Conservation (phyloP, 805 yeast species). For the Wickerhamiella spandovensis region DNA sequence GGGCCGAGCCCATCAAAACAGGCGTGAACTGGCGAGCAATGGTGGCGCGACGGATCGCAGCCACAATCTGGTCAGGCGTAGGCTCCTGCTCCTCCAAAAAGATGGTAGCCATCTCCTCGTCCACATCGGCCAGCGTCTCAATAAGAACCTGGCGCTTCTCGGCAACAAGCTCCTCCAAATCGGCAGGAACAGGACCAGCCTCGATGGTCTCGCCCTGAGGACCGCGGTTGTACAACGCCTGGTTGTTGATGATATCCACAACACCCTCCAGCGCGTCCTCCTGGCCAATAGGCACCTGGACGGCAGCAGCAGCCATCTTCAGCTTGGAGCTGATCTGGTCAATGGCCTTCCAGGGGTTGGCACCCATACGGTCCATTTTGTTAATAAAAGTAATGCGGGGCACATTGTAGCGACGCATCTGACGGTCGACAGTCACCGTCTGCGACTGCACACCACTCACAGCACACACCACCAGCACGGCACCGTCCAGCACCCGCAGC, state of each 20-base stretch:
- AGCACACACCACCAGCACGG: conserved; percentile 95
- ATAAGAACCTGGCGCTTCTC: conserved; percentile 78
- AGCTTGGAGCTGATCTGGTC: conserved; percentile 80
- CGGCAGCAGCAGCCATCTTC: conserved; percentile 90
- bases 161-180: conserved; percentile 67
- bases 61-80: conserved; percentile 65
- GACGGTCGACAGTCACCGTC: conserved; percentile 97
- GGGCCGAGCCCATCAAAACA: conserved; percentile 98
- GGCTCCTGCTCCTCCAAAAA: conserved; percentile 87
- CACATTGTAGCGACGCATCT: conserved; percentile 95
- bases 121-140: conserved; percentile 95
- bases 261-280: conserved; percentile 78
- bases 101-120: conserved; percentile 91
- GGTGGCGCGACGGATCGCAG: conserved; percentile 87
- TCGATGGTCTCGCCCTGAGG: conserved; percentile 72
- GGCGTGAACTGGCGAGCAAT: conserved; percentile 94
- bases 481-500: conserved; percentile 94
- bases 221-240: conserved; percentile 65
- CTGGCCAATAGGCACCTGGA: conserved; percentile 95
- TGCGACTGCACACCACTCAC: conserved; percentile 98
- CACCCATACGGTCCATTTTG: conserved; percentile 99
- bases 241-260: conserved; percentile 81
- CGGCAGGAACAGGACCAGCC: conserved; percentile 56
- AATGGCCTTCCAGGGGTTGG: conserved; percentile 90
- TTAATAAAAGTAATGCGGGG: conserved; percentile 93